Conservation (phyloP, 257 asterid species). For the Nicotiana noctiflora region DNA sequence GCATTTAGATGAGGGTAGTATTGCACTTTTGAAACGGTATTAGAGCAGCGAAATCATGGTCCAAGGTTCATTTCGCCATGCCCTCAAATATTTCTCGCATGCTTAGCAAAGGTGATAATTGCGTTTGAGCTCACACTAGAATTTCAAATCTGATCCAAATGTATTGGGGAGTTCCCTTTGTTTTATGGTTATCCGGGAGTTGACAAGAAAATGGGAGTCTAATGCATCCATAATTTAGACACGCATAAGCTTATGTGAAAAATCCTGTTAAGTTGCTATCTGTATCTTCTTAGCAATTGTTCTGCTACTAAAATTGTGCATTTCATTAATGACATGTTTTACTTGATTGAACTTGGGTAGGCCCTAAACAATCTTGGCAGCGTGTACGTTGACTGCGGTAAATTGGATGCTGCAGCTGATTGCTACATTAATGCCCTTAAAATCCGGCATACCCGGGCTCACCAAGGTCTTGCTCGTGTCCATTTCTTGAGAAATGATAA, state of each 20-base stretch:
- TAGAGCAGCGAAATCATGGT: neutral
- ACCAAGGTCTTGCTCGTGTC: constrained; percentile 99
- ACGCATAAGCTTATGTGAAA: too few species aligned
- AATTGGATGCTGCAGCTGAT: constrained; percentile 90
- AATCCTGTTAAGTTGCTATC: neutral
- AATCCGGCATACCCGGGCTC: constrained; percentile 93
- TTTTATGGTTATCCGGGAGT: neutral
- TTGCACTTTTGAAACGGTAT: neutral
- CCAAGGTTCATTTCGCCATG: neutral
- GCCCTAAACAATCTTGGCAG: constrained; percentile 98
- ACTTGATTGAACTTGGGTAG: constrained; percentile 26
- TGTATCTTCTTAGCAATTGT: neutral
- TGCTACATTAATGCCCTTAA: constrained; percentile 95
- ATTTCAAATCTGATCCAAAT: neutral
- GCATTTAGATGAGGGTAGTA: neutral
- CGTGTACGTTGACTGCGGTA: constrained; percentile 77
- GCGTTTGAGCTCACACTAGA: neutral
- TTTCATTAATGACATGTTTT: neutral
- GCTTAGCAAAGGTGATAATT: neutral
- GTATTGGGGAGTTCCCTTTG: neutral
- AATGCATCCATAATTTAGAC: too few species aligned
- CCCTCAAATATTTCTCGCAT: neutral
- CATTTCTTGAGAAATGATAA: constrained; percentile 77
- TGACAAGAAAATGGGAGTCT: too few species aligned
- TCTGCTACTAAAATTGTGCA: neutral